Base-by-base conservation (phyloP, 1,284 basidiomycete species). In the Sporisorium iseilematis-ciliati region DNA sequence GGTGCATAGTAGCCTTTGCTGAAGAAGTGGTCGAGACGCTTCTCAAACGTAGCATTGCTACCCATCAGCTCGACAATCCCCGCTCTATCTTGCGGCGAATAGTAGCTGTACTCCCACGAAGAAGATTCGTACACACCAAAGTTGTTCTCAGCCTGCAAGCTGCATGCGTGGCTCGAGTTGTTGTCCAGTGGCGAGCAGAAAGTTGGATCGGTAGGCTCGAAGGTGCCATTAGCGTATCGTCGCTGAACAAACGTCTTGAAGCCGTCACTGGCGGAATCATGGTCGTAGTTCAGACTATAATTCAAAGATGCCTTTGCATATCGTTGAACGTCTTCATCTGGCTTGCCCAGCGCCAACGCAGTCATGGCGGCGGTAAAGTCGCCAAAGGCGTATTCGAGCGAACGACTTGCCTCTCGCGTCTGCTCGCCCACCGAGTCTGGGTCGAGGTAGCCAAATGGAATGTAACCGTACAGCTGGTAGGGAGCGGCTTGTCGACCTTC, bases 281-380 rank as follows among this genome's bases (percentile, higher is more conserved):
- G 38, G 67, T 81, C 75, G 50, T 78, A 82, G 60, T 65, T 77
- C 66, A 78, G 70, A n/a, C 58, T 63, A 73, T 82, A 82, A 62
- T 73, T 77, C 52, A 76, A 66, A 25, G 73, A 71, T 2, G 73
- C 57, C 48, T 50, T 68, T 5, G 53, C 58, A 25, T 69, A 75
- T 7, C 62, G 52, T 23, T 58, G 43, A 2, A 75, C 26, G 12
- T 66, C 70, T 1, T 48, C 69, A 4, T 57, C 50, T 1, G 70
- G 40, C 45, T 80, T 68, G 40, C 62, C 64, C 18, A 78, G 61
- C 12, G 67, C 64, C 25, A 56, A 51, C 6, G 78, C 80, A 14
- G 75, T 78, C 59, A 75, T 65, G 3, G 75, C 68, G 11, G 78
- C 74, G 3, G 73, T 75, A 45, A 92, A 92, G 78, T 92, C 85